Percentiles rank a stretch among this genome's conserved stretches.
Evolutionary conservation across 2,329 filamentous ascomycete species (phyloP).

Genomic region (Calonectria pauciramosa): DNA sequence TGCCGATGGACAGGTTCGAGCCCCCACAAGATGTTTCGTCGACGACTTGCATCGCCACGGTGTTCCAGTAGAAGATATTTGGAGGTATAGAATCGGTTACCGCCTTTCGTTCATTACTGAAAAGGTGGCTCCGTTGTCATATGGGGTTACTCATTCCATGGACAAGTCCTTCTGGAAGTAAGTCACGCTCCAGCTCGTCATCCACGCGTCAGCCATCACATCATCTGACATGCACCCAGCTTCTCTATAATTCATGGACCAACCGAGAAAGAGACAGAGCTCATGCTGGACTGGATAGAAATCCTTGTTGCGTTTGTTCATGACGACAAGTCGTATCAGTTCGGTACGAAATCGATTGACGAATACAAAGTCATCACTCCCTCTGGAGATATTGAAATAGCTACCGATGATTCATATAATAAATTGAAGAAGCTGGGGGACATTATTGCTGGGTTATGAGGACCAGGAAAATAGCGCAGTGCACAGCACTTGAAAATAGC

Average conservation of each 20-base stretch:
- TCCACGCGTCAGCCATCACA: neutral
- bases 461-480: neutral
- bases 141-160: neutral
- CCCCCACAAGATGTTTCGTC: neutral
- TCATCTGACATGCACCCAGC: neutral
- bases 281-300: constrained; percentile 3
- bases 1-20: constrained; percentile 3
- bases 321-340: neutral
- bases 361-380: neutral
- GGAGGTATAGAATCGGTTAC: constrained; percentile 8
- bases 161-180: constrained; percentile 19
- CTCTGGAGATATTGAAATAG: neutral
- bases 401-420: neutral
- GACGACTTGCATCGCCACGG: neutral
- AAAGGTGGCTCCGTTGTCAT: neutral
- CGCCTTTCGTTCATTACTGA: constrained; percentile 5
- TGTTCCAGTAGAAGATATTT: neutral
- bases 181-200: neutral
- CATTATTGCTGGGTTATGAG: neutral
- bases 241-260: constrained; percentile 6
- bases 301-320: constrained; percentile 4
- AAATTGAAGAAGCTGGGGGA: neutral
- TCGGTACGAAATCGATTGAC: neutral
- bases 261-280: neutral
- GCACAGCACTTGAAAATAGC: neutral